Conservation (phyloP, 768 basidiomycete species). For the Chalciporus sphaerocephalus region DNA sequence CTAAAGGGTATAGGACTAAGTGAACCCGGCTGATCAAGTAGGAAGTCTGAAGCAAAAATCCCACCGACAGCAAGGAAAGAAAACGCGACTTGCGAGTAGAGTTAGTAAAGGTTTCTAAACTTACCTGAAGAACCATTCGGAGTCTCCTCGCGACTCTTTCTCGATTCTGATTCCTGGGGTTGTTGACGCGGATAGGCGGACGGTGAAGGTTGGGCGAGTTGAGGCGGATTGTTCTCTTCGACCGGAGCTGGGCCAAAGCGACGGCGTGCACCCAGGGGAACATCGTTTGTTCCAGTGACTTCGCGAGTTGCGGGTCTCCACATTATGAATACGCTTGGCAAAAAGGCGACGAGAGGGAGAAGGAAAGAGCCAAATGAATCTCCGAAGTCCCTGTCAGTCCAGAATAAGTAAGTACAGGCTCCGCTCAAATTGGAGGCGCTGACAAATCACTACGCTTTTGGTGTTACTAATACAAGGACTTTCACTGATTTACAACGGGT, state of each 20-base stretch:
- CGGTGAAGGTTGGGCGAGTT: slow-evolving; percentile 82
- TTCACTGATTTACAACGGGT: too few species aligned
- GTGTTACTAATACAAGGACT: slow-evolving; percentile 7
- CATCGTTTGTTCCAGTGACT: slow-evolving; percentile 91
- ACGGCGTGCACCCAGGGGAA: slow-evolving; percentile 82
- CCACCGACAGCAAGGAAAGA: slow-evolving; percentile 36
- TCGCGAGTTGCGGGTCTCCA: slow-evolving; percentile 88
- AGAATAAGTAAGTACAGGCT: slow-evolving; percentile 25
- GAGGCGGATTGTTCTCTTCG: slow-evolving; percentile 78
- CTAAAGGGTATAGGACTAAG: slow-evolving; percentile 34
- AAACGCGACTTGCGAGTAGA: slow-evolving; percentile 37
- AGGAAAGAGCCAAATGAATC: slow-evolving; percentile 30
- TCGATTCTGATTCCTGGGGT: slow-evolving; percentile 53
- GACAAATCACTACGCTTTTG: slow-evolving; percentile 19
- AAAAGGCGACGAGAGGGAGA: slow-evolving; percentile 11
- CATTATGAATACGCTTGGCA: slow-evolving; percentile 48
- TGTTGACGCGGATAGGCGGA: slow-evolving; percentile 75
- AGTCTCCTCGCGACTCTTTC: slow-evolving; percentile 66
- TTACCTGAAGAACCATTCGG: slow-evolving; percentile 74
- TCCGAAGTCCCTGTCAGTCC: slow-evolving; percentile 25
- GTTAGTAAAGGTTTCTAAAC: slow-evolving; percentile 39
- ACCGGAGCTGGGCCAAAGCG: slow-evolving; percentile 86
- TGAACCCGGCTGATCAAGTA: slow-evolving; percentile 28
- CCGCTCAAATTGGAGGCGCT: slow-evolving; percentile 32
- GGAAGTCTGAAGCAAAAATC: slow-evolving; percentile 22